phyloP scores from a whole-genome alignment of 2,329 filamentous ascomycete genomes.

The Myotisia sp. region DNA sequence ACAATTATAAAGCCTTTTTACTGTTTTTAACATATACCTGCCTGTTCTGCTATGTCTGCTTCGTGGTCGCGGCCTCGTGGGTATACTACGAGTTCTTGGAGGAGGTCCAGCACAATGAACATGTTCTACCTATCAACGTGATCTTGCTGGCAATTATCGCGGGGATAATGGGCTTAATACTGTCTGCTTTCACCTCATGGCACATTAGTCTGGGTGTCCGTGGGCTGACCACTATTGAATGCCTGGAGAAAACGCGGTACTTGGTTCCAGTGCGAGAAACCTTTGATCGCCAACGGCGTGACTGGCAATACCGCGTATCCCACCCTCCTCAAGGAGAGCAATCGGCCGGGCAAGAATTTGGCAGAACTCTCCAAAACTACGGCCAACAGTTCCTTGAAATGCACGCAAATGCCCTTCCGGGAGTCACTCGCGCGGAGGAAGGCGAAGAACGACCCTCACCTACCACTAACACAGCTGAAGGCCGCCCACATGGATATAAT shows the following conservation, averaged over 20 bases:
- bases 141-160: slow-evolving; percentile 74
- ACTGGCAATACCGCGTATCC: slow-evolving; percentile 25
- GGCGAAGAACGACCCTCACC: slow-evolving; percentile 47
- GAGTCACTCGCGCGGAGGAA: slow-evolving; percentile 67
- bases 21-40: slow-evolving; percentile 84
- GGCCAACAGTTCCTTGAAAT: slow-evolving; percentile 66
- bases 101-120: slow-evolving; percentile 56
- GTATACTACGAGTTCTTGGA: slow-evolving; percentile 69
- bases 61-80: slow-evolving; percentile 65
- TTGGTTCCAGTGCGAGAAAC: slow-evolving; percentile 62
- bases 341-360: slow-evolving; percentile 22
- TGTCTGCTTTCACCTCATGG: slow-evolving; percentile 82
- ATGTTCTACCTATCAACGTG: slow-evolving; percentile 75
- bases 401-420: slow-evolving; percentile 66
- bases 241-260: slow-evolving; percentile 88
- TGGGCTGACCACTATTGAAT: slow-evolving; percentile 90
- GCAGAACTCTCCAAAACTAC: slow-evolving; percentile 41
- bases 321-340: slow-evolving; percentile 8
- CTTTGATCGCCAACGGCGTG: slow-evolving; percentile 48
- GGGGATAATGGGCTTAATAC: slow-evolving; percentile 79
- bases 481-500: slow-evolving; percentile 8
- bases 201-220: slow-evolving; percentile 67
- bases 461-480: slow-evolving; percentile 11
- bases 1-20: slow-evolving; percentile 91
- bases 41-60: slow-evolving; percentile 69